These are phyloP conservation scores for Zygotorulaspora florentina DNA, from an alignment of 805 yeast genomes.

Conservation along the genomic window DNA sequence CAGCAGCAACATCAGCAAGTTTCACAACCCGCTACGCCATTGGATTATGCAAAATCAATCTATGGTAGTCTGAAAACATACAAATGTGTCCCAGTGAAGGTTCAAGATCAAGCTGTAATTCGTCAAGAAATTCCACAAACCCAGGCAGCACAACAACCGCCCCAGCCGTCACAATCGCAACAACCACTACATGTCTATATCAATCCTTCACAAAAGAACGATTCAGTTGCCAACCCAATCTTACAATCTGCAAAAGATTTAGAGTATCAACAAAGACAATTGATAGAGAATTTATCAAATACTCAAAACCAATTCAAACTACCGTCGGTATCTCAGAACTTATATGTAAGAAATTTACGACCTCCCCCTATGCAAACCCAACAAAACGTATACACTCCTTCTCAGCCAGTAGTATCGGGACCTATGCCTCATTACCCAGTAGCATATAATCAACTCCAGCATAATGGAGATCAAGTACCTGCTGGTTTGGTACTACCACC, in stretches of 20 bases:
- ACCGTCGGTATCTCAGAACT: conserved; percentile 13
- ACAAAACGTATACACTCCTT: conserved; percentile 11
- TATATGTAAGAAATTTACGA: conserved; percentile 10
- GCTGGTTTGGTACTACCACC: conserved; percentile 13
- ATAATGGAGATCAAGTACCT: conserved; percentile 10
- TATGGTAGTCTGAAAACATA: conserved; percentile 29
- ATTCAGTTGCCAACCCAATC: conserved; percentile 7
- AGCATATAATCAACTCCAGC: conserved; percentile 12
- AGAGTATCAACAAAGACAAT: conserved; percentile 25
- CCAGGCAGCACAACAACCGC: background rate
- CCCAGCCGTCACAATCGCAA: background rate
- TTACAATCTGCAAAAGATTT: conserved; percentile 22
- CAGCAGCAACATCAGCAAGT: conserved; percentile 3
- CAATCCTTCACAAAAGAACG: conserved; percentile 1
- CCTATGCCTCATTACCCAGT: conserved; percentile 9
- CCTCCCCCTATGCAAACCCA: conserved; percentile 11
- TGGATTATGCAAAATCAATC: conserved; percentile 31
- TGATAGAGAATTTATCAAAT: conserved; percentile 21
- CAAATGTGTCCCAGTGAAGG: conserved; percentile 30
- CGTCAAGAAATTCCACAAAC: conserved; percentile 3
- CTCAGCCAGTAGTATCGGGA: conserved; percentile 7
- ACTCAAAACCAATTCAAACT: conserved; percentile 7
- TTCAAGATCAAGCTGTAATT: conserved; percentile 14
- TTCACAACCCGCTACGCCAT: conserved; percentile 24
- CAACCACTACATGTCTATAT: conserved; percentile 2